Percentiles rank a stretch among this genome's conserved stretches.
Evolutionary conservation across 257 asterid species (phyloP).

Genomic region (Nicotiana noctiflora): DNA sequence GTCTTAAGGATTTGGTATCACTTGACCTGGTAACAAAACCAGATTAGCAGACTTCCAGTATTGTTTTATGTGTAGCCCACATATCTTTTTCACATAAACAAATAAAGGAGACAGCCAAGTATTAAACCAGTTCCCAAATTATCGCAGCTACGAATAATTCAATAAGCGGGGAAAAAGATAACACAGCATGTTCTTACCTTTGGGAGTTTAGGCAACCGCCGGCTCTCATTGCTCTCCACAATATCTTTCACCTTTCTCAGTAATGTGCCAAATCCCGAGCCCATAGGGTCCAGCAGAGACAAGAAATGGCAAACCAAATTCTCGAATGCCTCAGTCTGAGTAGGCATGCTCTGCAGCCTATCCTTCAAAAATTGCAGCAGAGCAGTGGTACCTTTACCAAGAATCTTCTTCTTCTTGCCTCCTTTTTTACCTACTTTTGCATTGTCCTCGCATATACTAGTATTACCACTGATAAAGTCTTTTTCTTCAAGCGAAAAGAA

Average conservation of each 20-base stretch:
- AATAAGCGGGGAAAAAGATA: neutral
- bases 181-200: constrained; percentile 45
- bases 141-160: neutral
- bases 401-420: constrained; percentile 61
- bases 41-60: neutral
- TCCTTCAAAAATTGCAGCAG: constrained; percentile 70
- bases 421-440: constrained; percentile 31
- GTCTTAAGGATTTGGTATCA: constrained; percentile 32
- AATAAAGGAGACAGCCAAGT: neutral
- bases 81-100: constrained; percentile 4
- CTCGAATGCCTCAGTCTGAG: constrained; percentile 22
- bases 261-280: constrained; percentile 36
- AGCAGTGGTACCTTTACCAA: constrained; percentile 70
- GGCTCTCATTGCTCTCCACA: constrained; percentile 82
- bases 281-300: constrained; percentile 47
- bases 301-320: constrained; percentile 29
- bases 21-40: neutral
- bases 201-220: constrained; percentile 77
- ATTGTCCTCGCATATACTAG: constrained; percentile 11
- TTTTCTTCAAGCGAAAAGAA: constrained; percentile 57
- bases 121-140: neutral
- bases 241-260: constrained; percentile 67
- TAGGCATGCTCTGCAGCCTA: constrained; percentile 26
- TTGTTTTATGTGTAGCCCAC: neutral
- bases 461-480: constrained; percentile 27